These are phyloP conservation scores for Cenchrus purpureus DNA, from an alignment of 176 grass and related monocot species.

Conservation along the genomic window DNA sequence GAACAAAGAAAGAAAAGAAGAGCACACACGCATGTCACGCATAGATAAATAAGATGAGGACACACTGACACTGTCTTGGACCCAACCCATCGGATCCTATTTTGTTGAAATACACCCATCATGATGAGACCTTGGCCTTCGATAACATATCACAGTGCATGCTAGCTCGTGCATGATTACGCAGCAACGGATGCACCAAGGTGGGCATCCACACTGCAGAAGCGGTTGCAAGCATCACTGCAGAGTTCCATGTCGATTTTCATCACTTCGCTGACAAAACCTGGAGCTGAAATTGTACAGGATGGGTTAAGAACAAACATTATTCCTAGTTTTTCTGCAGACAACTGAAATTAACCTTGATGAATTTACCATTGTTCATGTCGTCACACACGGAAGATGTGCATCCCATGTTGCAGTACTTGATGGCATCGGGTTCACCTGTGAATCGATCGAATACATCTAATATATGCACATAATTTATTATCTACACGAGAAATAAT, in stretches of 20 bases:
- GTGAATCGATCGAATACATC: not conserved
- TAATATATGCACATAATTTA: not conserved
- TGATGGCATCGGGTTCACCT: not conserved
- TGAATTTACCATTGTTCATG: not conserved
- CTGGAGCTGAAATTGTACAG: not conserved
- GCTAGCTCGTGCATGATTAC: not conserved
- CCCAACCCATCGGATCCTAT: not conserved
- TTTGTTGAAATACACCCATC: too few relatives aligned
- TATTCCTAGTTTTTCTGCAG: not conserved
- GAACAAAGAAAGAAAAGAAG: not conserved
- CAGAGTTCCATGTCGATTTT: not conserved
- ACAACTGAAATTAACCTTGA: not conserved
- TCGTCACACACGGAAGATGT: not conserved
- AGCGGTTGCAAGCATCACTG: not conserved
- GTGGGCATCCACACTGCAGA: not conserved
- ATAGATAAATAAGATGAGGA: not conserved
- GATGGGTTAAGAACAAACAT: not conserved
- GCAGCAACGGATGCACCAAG: not conserved
- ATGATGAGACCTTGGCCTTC: not conserved
- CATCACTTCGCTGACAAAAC: not conserved
- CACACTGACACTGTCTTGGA: not conserved
- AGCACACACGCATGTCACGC: not conserved
- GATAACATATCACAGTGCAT: not conserved
- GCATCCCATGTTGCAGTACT: constrained; percentile 8
- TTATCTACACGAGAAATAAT: not conserved